Base-by-base conservation (phyloP, 2,329 filamentous ascomycete genomes). In the Diaporthe aspalathi region DNA sequence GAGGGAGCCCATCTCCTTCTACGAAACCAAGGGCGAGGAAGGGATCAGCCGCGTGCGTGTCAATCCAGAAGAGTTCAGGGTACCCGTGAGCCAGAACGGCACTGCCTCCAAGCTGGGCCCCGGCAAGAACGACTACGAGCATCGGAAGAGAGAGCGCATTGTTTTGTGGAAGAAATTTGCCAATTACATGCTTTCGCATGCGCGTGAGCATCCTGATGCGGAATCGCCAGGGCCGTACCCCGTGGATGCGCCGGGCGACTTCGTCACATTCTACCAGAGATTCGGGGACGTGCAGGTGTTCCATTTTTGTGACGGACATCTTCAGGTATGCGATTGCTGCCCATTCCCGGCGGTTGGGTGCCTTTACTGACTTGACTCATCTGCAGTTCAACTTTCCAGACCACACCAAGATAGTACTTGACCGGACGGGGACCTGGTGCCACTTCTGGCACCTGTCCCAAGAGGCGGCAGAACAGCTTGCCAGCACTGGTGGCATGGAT, bases 371-470 rank as follows among this genome's bases (percentile, higher is more conserved):
- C 20, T 20, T 2, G 17, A 73, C 20, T 20, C 3, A 17, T 27
- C 24, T 65, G 6, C 70, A 94, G 88, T 93, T 95, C 82, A 95
- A 96, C 82, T 96, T 96, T 80, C 93, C 93, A 2, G 93, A 96
- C 76, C 93, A 96, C 80, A 95, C 93, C 72, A 96, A 96, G 82
- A 88, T 96, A 68, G 91, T 95, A 16, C 83, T 96, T 32, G 93
- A 94, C 71, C 84, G 91, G 1, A 89, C 92, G 38, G 93, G 92
- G n/a, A 89, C 87, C 1, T 92, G 90, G 86, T 92, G 92, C 75
- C 92, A 93, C 78, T 94, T 94, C 78, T 93, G 93, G 83, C 91
- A 93, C 77, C 88, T 95, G 24, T 89, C 92, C 0, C 84, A 89
- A n/a, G 89, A 92, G 71, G 93, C 92, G 0, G 90, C 92, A 3